Conservation (phyloP, 1,284 basidiomycete species). For the Cryptococcus sp. region DNA sequence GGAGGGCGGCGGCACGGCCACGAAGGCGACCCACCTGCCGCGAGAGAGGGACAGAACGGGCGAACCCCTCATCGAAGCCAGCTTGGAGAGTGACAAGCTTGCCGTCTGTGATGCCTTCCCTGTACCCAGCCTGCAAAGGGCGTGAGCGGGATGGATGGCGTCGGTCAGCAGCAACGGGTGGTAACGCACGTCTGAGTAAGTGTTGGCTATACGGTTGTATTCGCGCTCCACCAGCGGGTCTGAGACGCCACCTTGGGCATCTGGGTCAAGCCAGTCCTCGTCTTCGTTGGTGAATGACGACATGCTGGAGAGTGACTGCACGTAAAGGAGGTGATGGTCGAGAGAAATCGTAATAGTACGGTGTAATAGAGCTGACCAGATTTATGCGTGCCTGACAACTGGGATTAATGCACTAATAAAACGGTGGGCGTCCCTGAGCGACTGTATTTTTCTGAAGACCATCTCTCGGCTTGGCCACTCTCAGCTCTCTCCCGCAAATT, state of each 20-base stretch:
- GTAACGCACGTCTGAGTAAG: conserved; percentile 46
- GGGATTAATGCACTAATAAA: neutral
- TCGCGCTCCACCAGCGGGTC: conserved; percentile 46
- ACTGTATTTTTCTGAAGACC: neutral
- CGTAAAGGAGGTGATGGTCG: no score
- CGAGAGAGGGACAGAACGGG: conserved; percentile 49
- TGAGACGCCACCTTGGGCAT: conserved; percentile 29
- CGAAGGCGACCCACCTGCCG: conserved; percentile 51
- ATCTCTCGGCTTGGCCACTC: no score
- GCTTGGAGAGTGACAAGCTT: conserved; percentile 54
- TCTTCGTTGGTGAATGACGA: conserved; percentile 14
- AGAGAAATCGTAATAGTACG: neutral
- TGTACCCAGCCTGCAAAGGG: conserved; percentile 53
- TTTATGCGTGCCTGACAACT: no score
- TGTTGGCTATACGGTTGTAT: conserved; percentile 39
- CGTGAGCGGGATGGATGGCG: neutral
- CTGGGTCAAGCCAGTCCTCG: conserved; percentile 44
- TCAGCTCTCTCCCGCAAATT: neutral
- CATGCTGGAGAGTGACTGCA: no score
- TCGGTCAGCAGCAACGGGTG: neutral
- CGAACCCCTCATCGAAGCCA: conserved; percentile 55
- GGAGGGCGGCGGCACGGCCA: conserved; percentile 50
- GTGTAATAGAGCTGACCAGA: neutral
- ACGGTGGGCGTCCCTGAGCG: neutral
- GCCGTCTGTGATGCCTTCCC: conserved; percentile 57